phyloP scores from a whole-genome alignment of 1,284 basidiomycete genomes.

The Rhodotorula sp. region DNA sequence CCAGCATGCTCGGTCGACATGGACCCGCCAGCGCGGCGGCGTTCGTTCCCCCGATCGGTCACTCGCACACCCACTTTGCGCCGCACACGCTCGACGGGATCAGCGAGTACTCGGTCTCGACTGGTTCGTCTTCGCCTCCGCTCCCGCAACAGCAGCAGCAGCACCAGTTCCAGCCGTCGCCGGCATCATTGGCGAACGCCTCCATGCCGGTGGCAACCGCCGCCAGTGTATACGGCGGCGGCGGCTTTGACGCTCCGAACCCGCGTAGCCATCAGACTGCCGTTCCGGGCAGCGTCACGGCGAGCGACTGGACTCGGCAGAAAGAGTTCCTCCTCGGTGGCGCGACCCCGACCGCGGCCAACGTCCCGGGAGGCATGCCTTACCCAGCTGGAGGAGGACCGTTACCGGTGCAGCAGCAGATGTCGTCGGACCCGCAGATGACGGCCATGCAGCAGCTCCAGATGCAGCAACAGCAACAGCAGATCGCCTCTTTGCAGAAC shows the following conservation, averaged over 20 bases:
- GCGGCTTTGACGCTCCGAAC: not conserved
- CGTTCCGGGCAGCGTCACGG: slow-evolving; percentile 13
- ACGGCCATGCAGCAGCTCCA: slow-evolving; percentile 11
- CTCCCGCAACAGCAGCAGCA: slow-evolving; percentile 5
- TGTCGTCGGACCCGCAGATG: not conserved
- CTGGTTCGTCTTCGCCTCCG: slow-evolving; percentile 1
- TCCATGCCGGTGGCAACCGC: not conserved
- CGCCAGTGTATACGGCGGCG: not conserved
- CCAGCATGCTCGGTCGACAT: slow-evolving; percentile 12
- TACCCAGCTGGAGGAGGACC: not conserved
- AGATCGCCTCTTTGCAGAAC: slow-evolving; percentile 33
- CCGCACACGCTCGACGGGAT: slow-evolving; percentile 14
- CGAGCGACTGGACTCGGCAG: slow-evolving; percentile 31
- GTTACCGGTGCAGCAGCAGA: not conserved
- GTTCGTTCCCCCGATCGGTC: slow-evolving; percentile 57
- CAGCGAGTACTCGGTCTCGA: slow-evolving; percentile 30
- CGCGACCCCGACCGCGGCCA: not conserved
- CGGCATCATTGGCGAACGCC: not conserved
- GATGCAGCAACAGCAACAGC: slow-evolving; percentile 35
- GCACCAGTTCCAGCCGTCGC: slow-evolving; percentile 2
- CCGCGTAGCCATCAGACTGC: slow-evolving; percentile 21
- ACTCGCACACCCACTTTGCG: slow-evolving; percentile 49
- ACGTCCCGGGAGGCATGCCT: not conserved
- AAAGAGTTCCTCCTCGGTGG: slow-evolving; percentile 33
- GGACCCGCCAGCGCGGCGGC: slow-evolving; percentile 56